Conservation (phyloP, 495 filamentous ascomycete species). For the Penicillium arizonense region DNA sequence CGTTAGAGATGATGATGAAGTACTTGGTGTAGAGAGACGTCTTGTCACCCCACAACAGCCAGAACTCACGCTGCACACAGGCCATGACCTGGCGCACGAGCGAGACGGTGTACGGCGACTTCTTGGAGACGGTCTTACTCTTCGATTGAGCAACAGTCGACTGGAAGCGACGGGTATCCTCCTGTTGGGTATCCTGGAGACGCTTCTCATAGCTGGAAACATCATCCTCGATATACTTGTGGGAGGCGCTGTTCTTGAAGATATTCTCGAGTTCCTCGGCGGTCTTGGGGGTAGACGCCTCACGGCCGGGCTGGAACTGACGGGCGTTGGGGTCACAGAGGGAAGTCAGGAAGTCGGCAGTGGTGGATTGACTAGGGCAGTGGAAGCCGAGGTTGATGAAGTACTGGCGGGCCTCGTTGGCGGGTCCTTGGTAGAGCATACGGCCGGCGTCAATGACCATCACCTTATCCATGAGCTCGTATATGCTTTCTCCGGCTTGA, state of each 20-base stretch:
- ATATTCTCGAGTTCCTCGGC: slow-evolving; percentile 60
- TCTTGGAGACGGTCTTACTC: slow-evolving; percentile 64
- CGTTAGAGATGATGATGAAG: slow-evolving; percentile 73
- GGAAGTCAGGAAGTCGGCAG: slow-evolving; percentile 73
- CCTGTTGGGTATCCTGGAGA: slow-evolving; percentile 56
- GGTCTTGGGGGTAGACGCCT: slow-evolving; percentile 61
- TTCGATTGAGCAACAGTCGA: slow-evolving; percentile 64
- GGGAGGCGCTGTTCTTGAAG: slow-evolving; percentile 53
- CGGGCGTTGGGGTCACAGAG: slow-evolving; percentile 75
- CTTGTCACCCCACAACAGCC: slow-evolving; percentile 71
- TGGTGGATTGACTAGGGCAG: slow-evolving; percentile 66
- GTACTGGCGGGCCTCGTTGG: slow-evolving; percentile 62
- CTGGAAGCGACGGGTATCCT: slow-evolving; percentile 69
- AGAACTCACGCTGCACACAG: slow-evolving; percentile 73
- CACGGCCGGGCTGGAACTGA: slow-evolving; percentile 60
- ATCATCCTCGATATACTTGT: slow-evolving; percentile 53
- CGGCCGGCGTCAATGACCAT: slow-evolving; percentile 64
- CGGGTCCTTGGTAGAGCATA: slow-evolving; percentile 64
- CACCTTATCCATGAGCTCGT: slow-evolving; percentile 78
- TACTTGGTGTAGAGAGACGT: slow-evolving; percentile 73
- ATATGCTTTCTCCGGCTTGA: slow-evolving; percentile 81
- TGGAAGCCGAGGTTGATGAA: slow-evolving; percentile 69
- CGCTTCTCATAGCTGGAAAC: slow-evolving; percentile 59
- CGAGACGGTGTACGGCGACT: slow-evolving; percentile 70
- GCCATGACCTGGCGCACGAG: slow-evolving; percentile 65